A percentile compares a stretch with the other conserved stretches of the same genome.
phyloP scores from a whole-genome alignment of 345 rosid species.

The Linum trigynum region DNA sequence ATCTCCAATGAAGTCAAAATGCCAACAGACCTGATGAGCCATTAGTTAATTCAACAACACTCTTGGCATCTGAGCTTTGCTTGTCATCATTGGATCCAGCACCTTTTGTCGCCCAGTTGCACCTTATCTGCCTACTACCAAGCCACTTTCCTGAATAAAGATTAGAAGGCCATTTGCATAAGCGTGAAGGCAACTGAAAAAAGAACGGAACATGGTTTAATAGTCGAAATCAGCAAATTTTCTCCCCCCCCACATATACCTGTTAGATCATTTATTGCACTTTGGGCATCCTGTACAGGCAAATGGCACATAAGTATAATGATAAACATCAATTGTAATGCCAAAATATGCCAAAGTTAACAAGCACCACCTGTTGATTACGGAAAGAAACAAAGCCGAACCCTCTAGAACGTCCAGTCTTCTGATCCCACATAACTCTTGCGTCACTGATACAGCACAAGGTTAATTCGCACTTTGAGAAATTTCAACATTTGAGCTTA shows the following conservation, averaged over 20 bases:
- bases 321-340: neutral
- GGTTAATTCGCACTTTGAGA: slow-evolving; percentile 2
- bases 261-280: slow-evolving; percentile 86
- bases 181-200: neutral
- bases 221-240: neutral
- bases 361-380: slow-evolving; percentile 57
- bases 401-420: slow-evolving; percentile 98
- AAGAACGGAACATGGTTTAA: neutral
- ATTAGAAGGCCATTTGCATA: neutral
- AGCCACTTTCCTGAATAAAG: slow-evolving; percentile 73
- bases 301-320: slow-evolving; percentile 1
- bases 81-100: slow-evolving; percentile 77
- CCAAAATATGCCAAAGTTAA: neutral
- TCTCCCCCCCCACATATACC: slow-evolving; percentile 36
- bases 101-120: slow-evolving; percentile 97
- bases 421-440: slow-evolving; percentile 99
- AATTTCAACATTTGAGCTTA: neutral
- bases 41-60: slow-evolving; percentile 80
- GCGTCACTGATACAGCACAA: slow-evolving; percentile 49
- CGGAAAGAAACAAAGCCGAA: slow-evolving; percentile 97
- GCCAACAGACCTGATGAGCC: slow-evolving; percentile 58
- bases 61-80: slow-evolving; percentile 72
- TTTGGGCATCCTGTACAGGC: slow-evolving; percentile 76
- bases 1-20: neutral
- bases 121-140: slow-evolving; percentile 89